A percentile compares a stretch with the other conserved stretches of the same genome.
Evolutionary conservation across 768 basidiomycete genomes (phyloP).

Genomic region (Phlebiopsis flavidoalba): DNA sequence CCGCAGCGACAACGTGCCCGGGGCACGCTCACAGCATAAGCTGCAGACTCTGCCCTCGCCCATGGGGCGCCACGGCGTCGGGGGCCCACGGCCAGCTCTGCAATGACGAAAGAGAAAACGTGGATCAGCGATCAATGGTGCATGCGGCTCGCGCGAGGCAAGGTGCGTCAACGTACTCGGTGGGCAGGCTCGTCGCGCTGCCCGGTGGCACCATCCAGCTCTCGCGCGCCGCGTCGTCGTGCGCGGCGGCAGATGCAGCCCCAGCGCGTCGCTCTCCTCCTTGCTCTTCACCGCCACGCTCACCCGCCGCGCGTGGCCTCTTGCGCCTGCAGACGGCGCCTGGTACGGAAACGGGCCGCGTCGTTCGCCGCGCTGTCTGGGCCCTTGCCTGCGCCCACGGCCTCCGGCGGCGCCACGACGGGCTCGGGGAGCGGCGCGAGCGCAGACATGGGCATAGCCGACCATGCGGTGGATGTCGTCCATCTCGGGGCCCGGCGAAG

Average conservation of each 20-base stretch:
- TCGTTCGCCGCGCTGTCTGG: not conserved
- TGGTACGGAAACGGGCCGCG: constrained; percentile 29
- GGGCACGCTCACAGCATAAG: constrained; percentile 1
- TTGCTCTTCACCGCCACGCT: constrained; percentile 33
- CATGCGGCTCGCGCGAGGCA: constrained; percentile 1
- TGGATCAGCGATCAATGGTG: constrained; percentile 3
- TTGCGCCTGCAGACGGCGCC: constrained; percentile 26
- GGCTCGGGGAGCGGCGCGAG: not conserved
- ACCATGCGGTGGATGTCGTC: constrained; percentile 7
- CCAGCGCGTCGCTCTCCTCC: constrained; percentile 18
- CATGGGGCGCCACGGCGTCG: not conserved
- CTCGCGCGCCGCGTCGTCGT: constrained; percentile 7
- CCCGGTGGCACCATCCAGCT: constrained; percentile 12
- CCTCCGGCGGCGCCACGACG: not conserved
- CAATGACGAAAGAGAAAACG: constrained; percentile 5
- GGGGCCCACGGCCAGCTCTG: constrained; percentile 15
- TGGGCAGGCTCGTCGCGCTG: constrained; percentile 11
- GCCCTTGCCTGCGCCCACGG: not conserved
- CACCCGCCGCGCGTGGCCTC: constrained; percentile 36
- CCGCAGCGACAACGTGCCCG: not conserved
- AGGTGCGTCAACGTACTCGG: constrained; percentile 8
- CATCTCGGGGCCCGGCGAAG: not conserved
- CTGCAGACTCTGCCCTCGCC: constrained; percentile 3
- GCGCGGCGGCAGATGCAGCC: not conserved
- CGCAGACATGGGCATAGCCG: constrained; percentile 1